Percentiles rank a stretch among this genome's conserved stretches.
Evolutionary conservation across 148 eudicot species (phyloP).

Genomic region (Rhododendron williamsianum): DNA sequence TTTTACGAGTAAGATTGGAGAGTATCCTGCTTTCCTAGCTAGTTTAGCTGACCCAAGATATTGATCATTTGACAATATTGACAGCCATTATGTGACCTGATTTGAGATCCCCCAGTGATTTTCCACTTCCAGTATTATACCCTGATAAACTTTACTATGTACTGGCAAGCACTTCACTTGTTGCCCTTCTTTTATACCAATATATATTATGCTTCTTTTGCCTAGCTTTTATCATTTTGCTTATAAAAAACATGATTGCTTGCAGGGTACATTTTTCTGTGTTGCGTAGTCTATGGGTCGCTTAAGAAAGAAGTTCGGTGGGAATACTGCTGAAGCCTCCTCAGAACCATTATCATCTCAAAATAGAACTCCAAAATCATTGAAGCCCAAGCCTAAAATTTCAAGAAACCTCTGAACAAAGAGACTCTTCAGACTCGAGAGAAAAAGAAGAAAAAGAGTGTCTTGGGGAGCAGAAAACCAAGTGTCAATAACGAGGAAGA

Average conservation of each 20-base stretch:
- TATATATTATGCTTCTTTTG: background rate
- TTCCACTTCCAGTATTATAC: background rate
- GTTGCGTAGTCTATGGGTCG: background rate
- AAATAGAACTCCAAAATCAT: constrained; percentile 21
- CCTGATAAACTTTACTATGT: background rate
- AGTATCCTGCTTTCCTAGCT: background rate
- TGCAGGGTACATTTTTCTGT: background rate
- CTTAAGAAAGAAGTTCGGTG: background rate
- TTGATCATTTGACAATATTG: background rate
- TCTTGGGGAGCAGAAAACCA: constrained; percentile 4
- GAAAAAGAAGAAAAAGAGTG: constrained; percentile 19
- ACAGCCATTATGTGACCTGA: background rate
- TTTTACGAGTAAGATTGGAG: background rate
- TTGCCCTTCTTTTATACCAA: background rate
- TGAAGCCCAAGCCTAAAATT: constrained; percentile 31
- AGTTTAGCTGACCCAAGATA: background rate
- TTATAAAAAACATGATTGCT: background rate
- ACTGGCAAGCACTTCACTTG: background rate
- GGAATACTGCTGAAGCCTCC: background rate
- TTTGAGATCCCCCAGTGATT: background rate
- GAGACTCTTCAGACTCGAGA: constrained; percentile 17
- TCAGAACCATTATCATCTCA: background rate
- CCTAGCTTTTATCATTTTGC: background rate
- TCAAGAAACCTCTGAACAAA: constrained; percentile 20
- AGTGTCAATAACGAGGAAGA: background rate